A percentile compares a stretch with the other conserved stretches of the same genome.
phyloP scores from a whole-genome alignment of 2,329 filamentous ascomycete species.

The Camptophora hylomeconis region DNA sequence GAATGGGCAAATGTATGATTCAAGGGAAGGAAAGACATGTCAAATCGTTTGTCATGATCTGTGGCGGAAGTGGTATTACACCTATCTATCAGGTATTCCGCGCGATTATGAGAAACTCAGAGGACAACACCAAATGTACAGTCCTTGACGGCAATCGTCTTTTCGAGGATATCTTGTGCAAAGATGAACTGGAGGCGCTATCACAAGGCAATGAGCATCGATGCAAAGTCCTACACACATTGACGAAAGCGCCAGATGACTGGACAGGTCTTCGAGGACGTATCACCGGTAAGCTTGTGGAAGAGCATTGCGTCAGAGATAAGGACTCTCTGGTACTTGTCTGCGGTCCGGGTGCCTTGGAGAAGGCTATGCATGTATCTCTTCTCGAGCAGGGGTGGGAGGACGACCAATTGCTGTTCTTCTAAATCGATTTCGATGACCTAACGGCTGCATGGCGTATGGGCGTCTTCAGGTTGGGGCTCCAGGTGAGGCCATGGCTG shows the following conservation, averaged over 20 bases:
- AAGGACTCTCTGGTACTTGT: constrained; percentile 54
- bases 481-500: no score
- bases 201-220: constrained; percentile 39
- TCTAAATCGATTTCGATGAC: no score
- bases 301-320: constrained; percentile 38
- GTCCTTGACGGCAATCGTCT: constrained; percentile 67
- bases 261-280: constrained; percentile 61
- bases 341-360: constrained; percentile 66
- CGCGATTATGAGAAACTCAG: constrained; percentile 52
- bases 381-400: constrained; percentile 54
- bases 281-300: constrained; percentile 50
- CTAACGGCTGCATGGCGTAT: no score
- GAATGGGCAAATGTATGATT: constrained; percentile 50
- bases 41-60: constrained; percentile 69
- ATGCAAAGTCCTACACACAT: constrained; percentile 55
- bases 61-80: constrained; percentile 81
- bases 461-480: no score
- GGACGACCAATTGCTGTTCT: constrained; percentile 63
- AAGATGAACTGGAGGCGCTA: constrained; percentile 55
- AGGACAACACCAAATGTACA: constrained; percentile 54
- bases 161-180: constrained; percentile 73
- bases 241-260: constrained; percentile 47
- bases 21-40: constrained; percentile 44
- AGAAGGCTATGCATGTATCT: constrained; percentile 49
- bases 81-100: constrained; percentile 75